A percentile compares a stretch with the other conserved stretches of the same genome.
Conservation (phyloP, 1,284 basidiomycete genomes). For the Papiliotrema fonsecae region DNA sequence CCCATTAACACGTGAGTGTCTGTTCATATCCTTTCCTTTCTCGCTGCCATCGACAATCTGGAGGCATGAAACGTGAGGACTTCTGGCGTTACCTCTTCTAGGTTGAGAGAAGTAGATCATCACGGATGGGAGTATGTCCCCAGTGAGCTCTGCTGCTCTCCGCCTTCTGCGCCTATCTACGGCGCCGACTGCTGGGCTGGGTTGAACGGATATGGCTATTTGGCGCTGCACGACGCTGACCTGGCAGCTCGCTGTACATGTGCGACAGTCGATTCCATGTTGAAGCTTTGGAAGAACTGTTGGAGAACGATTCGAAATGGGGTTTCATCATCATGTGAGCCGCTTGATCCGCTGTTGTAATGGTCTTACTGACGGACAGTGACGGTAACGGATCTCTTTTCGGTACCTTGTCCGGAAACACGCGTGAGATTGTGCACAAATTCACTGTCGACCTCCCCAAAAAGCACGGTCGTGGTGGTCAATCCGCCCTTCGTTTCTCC, state of each 20-base stretch:
- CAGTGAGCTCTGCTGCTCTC: no score
- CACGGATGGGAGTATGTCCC: no score
- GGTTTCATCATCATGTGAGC: constrained; percentile 99
- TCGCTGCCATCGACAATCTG: no score
- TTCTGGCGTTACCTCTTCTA: no score
- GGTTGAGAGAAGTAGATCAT: no score
- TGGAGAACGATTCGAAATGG: constrained; percentile 96
- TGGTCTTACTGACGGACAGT: constrained; percentile 6
- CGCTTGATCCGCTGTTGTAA: neutral
- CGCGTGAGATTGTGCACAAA: constrained; percentile 94
- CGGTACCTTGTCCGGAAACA: constrained; percentile 93
- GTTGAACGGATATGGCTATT: no score
- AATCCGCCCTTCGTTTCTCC: constrained; percentile 99
- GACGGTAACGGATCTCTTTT: constrained; percentile 61
- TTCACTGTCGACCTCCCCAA: constrained; percentile 99
- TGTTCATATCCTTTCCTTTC: constrained; percentile 2
- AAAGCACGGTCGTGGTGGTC: constrained; percentile 99
- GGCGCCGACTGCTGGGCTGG: no score
- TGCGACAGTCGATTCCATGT: constrained; percentile 99
- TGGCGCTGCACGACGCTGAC: no score
- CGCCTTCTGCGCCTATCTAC: no score
- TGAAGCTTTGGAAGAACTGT: constrained; percentile 89
- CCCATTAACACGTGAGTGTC: constrained; percentile 89
- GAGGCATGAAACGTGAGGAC: no score
- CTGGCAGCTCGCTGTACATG: constrained; percentile 80